Conservation (phyloP, 2,329 filamentous ascomycete genomes). For the Cladobotryum protrusum region DNA sequence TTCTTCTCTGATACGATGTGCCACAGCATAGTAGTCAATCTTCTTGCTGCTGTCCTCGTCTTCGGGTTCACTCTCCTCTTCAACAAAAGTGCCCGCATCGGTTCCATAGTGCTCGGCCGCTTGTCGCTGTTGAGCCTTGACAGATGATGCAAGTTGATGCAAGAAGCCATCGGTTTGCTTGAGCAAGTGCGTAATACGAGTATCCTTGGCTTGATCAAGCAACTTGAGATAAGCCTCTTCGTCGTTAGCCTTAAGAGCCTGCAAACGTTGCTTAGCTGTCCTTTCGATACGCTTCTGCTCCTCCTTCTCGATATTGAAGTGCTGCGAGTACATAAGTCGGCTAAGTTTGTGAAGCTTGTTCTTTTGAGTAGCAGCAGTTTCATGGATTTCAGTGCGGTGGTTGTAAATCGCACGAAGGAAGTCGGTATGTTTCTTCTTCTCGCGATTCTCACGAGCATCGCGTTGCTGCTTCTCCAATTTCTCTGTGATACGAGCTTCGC, state of each 20-base stretch:
- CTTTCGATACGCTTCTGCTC: constrained; percentile 97
- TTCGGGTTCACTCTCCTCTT: constrained; percentile 63
- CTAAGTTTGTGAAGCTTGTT: constrained; percentile 79
- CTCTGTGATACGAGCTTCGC: constrained; percentile 94
- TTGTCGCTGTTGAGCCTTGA: constrained; percentile 87
- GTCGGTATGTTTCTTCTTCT: constrained; percentile 95
- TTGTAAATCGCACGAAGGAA: constrained; percentile 82
- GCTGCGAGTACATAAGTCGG: constrained; percentile 80
- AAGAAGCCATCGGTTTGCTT: constrained; percentile 97
- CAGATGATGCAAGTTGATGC: constrained; percentile 87
- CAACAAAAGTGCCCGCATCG: constrained; percentile 43
- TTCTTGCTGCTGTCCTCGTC: constrained; percentile 68
- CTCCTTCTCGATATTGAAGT: constrained; percentile 97
- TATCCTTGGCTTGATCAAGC: constrained; percentile 97
- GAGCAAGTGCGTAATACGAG: constrained; percentile 94
- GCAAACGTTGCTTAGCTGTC: constrained; percentile 98
- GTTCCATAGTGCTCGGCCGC: constrained; percentile 73
- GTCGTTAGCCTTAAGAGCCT: constrained; percentile 97
- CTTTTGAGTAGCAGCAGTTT: constrained; percentile 59
- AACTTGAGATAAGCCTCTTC: constrained; percentile 98
- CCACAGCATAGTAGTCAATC: constrained; percentile 98
- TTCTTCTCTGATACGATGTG: constrained; percentile 91
- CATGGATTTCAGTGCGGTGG: constrained; percentile 72
- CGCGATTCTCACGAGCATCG: constrained; percentile 88
- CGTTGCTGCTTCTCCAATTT: constrained; percentile 99